Percentiles rank a stretch among this genome's conserved stretches.
These are phyloP conservation scores for Phytophthora kernoviae DNA, from an alignment of 352 stramenopile genomes.

Conservation along the genomic window DNA sequence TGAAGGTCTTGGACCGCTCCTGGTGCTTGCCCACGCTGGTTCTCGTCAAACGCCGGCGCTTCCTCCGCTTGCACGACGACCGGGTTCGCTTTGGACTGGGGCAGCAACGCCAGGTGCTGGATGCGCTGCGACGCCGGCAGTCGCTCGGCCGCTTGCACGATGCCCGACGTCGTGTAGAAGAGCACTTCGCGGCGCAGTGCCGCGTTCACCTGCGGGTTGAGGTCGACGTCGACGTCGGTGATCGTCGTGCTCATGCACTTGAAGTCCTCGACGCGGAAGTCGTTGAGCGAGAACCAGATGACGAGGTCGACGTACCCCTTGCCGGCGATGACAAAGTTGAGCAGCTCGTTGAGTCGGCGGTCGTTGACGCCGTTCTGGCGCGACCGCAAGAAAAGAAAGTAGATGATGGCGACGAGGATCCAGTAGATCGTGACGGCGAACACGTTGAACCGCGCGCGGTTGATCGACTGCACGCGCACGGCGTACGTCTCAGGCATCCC, in stretches of 20 bases:
- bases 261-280: constrained; percentile 80
- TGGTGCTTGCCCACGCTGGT: constrained; percentile 73
- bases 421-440: constrained; percentile 88
- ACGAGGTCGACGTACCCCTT: constrained; percentile 89
- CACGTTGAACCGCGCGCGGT: constrained; percentile 86
- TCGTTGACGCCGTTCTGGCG: too few species aligned
- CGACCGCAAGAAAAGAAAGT: constrained; percentile 74
- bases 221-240: constrained; percentile 75
- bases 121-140: constrained; percentile 81
- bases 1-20: constrained; percentile 86
- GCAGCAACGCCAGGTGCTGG: constrained; percentile 81
- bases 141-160: constrained; percentile 82
- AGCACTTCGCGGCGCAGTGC: constrained; percentile 87
- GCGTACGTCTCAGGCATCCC: constrained; percentile 88
- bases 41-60: constrained; percentile 66
- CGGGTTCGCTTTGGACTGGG: constrained; percentile 63
- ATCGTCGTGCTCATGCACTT: constrained; percentile 58
- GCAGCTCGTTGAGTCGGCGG: constrained; percentile 66
- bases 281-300: constrained; percentile 89
- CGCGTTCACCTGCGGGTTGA: constrained; percentile 90
- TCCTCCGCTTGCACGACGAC: constrained; percentile 24
- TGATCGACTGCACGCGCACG: constrained; percentile 86
- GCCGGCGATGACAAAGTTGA: constrained; percentile 88
- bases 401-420: constrained; percentile 81
- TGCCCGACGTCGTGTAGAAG: constrained; percentile 91